phyloP scores from a whole-genome alignment of 345 rosid species.

The Ailanthus altissimus region DNA sequence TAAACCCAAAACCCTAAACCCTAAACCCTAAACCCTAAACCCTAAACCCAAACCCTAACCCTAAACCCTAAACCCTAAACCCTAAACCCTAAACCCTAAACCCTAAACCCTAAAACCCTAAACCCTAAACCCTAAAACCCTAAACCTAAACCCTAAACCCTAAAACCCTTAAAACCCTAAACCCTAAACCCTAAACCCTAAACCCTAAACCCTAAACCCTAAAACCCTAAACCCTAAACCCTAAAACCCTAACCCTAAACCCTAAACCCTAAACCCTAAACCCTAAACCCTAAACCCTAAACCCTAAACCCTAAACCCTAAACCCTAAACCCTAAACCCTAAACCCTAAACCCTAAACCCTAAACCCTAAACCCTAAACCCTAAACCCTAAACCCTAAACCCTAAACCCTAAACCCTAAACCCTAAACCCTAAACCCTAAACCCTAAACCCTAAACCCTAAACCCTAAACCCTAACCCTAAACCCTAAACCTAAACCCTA shows the following conservation, averaged over 20 bases:
- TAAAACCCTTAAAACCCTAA: not conserved
- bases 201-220: not conserved
- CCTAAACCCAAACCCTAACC: slow-evolving; percentile 1
- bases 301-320: slow-evolving; percentile 16
- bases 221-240: not conserved
- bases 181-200: slow-evolving; percentile 5
- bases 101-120: not conserved
- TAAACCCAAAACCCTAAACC: not conserved
- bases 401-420: slow-evolving; percentile 9
- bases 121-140: not conserved
- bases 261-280: slow-evolving; percentile 18
- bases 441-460: slow-evolving; percentile 10
- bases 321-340: slow-evolving; percentile 18
- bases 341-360: slow-evolving; percentile 23
- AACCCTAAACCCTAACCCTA: slow-evolving; percentile 20
- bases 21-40: not conserved
- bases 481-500: slow-evolving; percentile 20
- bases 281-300: slow-evolving; percentile 13
- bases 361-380: slow-evolving; percentile 12
- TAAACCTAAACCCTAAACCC: not conserved
- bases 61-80: slow-evolving; percentile 6
- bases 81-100: slow-evolving; percentile 3
- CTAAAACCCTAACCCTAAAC: slow-evolving; percentile 4
- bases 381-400: slow-evolving; percentile 14
- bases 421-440: slow-evolving; percentile 25